Percentiles rank a stretch among this genome's conserved stretches.
These are phyloP conservation scores for Crithidia thermophila DNA, from an alignment of 208 protist species.

Conservation along the genomic window DNA sequence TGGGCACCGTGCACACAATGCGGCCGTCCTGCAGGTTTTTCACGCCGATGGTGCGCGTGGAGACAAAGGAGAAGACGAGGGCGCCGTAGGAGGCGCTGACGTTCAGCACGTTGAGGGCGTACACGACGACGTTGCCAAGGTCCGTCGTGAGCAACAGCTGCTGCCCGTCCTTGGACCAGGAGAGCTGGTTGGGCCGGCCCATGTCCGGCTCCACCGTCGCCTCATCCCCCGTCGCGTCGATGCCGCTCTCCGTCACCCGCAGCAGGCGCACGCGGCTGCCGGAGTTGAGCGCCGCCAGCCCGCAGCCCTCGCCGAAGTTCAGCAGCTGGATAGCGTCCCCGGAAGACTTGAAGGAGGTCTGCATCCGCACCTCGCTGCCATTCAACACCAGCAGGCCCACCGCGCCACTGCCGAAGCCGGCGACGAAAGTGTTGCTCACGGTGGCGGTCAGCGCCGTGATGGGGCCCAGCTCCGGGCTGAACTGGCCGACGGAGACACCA, in stretches of 20 bases:
- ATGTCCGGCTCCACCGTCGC: constrained; percentile 11
- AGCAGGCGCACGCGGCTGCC: constrained; percentile 64
- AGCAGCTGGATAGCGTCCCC: constrained; percentile 35
- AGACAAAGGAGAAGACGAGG: constrained; percentile 85
- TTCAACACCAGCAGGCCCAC: constrained; percentile 51
- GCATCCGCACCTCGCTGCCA: constrained; percentile 47
- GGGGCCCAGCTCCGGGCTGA: constrained; percentile 73
- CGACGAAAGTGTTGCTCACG: constrained; percentile 41
- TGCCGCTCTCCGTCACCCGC: constrained; percentile 56
- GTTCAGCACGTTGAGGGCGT: constrained; percentile 78
- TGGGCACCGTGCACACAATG: constrained; percentile 64
- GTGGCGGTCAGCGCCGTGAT: constrained; percentile 48
- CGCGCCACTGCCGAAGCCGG: constrained; percentile 63
- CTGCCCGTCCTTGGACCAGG: constrained; percentile 93
- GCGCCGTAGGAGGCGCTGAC: constrained; percentile 75
- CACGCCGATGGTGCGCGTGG: constrained; percentile 84
- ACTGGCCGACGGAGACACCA: constrained; percentile 61
- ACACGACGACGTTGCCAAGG: constrained; percentile 78
- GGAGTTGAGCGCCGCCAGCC: constrained; percentile 45
- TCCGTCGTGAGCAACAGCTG: constrained; percentile 80
- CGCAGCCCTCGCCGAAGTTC: constrained; percentile 52
- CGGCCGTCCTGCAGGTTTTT: constrained; percentile 75
- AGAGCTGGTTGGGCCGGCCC: constrained; percentile 9
- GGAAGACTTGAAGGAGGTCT: constrained; percentile 36
- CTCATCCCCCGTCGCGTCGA: constrained; percentile 29